Conservation (phyloP, 2,329 filamentous ascomycete genomes). For the Dactylellina haptotyla region DNA sequence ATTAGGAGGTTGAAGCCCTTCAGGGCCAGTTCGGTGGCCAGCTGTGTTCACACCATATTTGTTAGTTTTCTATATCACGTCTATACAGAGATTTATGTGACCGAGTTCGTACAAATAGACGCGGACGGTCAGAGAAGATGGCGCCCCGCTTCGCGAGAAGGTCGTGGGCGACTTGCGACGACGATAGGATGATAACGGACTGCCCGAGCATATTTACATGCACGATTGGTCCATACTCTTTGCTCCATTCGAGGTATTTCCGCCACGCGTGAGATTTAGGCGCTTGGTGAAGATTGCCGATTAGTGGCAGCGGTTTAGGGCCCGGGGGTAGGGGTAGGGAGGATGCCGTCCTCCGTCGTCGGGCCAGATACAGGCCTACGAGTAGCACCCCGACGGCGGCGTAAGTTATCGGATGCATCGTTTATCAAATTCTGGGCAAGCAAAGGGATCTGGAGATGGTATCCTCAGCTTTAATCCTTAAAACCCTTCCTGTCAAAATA, state of each 20-base stretch:
- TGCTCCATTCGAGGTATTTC: conserved; percentile 62
- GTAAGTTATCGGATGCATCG: conserved; percentile 1
- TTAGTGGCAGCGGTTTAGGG: conserved; percentile 42
- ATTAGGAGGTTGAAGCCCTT: background rate
- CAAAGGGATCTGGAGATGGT: too few species aligned
- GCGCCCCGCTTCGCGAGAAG: conserved; percentile 62
- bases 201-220: conserved; percentile 63
- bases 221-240: conserved; percentile 63
- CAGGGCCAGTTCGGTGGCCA: background rate
- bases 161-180: conserved; percentile 63
- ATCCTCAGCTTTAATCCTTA: too few species aligned
- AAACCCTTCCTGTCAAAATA: too few species aligned
- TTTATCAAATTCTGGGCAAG: too few species aligned
- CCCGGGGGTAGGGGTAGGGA: conserved; percentile 2
- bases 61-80: background rate
- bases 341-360: background rate
- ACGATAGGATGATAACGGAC: conserved; percentile 61
- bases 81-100: conserved; percentile 56
- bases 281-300: conserved; percentile 61
- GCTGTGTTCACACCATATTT: conserved; percentile 57
- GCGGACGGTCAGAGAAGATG: conserved; percentile 60
- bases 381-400: background rate
- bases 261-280: conserved; percentile 62
- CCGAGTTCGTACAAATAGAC: conserved; percentile 61
- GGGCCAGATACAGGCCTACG: background rate